These are phyloP conservation scores for Jatropha curcas DNA, from an alignment of 345 rosid genomes.

Conservation along the genomic window DNA sequence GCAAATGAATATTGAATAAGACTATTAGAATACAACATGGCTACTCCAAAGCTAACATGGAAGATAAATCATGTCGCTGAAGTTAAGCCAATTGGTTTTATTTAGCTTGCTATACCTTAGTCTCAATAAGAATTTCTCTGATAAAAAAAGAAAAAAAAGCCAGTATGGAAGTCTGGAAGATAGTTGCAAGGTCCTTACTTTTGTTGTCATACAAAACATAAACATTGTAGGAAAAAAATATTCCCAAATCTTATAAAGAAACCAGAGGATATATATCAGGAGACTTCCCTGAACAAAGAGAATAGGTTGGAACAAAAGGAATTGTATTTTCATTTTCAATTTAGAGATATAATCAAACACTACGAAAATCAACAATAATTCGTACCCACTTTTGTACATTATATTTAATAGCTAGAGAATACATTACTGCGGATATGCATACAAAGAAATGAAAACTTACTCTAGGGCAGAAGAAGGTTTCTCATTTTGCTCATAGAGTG, in stretches of 20 bases:
- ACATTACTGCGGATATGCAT: neutral
- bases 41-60: neutral
- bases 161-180: neutral
- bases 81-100: too few species aligned
- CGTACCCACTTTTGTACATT: neutral
- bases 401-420: neutral
- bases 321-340: neutral
- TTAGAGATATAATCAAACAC: neutral
- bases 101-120: neutral
- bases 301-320: neutral
- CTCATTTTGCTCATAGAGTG: conserved; percentile 88
- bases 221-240: neutral
- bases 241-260: neutral
- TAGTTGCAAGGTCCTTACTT: neutral
- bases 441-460: conserved; percentile 46
- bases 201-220: neutral
- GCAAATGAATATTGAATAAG: neutral
- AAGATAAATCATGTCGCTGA: neutral
- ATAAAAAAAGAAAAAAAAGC: neutral
- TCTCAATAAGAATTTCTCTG: neutral
- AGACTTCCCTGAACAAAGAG: neutral
- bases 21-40: neutral
- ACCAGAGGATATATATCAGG: too few species aligned
- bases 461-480: conserved; percentile 89
- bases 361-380: neutral